Evolutionary conservation across 108 stramenopile species (phyloP).

Genomic region (Conticribra weissflogii): DNA sequence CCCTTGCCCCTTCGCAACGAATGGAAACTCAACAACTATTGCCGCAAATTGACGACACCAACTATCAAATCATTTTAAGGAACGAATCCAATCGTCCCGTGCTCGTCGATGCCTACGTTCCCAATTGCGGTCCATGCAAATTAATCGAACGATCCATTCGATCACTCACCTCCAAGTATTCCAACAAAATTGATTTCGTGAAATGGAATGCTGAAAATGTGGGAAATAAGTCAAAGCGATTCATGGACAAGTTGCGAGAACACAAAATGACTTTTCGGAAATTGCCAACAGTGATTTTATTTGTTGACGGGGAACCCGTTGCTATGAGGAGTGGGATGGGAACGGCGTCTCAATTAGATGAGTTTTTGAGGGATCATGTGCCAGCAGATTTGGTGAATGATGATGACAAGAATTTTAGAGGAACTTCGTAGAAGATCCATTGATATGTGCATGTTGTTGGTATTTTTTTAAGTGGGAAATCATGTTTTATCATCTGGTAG

Average conservation of each 20-base stretch:
- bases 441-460: no score
- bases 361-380: conserved; percentile 22
- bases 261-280: conserved; percentile 25
- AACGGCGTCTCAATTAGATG: conserved; percentile 1
- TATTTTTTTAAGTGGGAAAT: no score
- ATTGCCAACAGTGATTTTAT: conserved; percentile 19
- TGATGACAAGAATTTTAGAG: no score
- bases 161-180: background rate
- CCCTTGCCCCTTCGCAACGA: background rate
- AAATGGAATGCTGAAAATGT: conserved; percentile 19
- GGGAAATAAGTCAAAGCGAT: background rate
- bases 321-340: conserved; percentile 21
- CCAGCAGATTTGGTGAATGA: no score
- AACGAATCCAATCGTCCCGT: conserved; percentile 12
- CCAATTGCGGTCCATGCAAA: conserved; percentile 26
- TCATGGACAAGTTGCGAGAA: conserved; percentile 8
- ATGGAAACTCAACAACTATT: background rate
- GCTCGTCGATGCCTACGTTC: conserved; percentile 12
- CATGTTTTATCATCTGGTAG: no score
- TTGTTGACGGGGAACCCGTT: conserved; percentile 5
- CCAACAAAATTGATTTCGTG: background rate
- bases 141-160: conserved; percentile 19
- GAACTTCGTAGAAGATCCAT: no score
- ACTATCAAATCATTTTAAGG: background rate
- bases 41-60: conserved; percentile 7